Evolutionary conservation across 2,329 filamentous ascomycete species (phyloP).

Genomic region (Fusarium napiforme): DNA sequence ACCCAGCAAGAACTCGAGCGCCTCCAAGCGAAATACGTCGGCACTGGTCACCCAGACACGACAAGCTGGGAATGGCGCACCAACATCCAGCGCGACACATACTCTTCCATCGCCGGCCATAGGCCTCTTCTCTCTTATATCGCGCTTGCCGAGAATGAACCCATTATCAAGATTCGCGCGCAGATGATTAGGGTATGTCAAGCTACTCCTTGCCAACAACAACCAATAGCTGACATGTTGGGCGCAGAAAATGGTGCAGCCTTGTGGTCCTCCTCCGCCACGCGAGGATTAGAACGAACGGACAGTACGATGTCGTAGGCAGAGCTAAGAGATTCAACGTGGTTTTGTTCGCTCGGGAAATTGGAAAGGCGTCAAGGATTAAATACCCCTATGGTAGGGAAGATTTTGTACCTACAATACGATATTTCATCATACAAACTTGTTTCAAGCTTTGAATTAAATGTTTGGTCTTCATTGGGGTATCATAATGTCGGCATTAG

Average conservation of each 20-base stretch:
- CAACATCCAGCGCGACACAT: conserved; percentile 94
- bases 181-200: conserved; percentile 77
- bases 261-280: conserved; percentile 66
- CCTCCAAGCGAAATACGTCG: conserved; percentile 94
- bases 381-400: conserved; percentile 40
- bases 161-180: conserved; percentile 80
- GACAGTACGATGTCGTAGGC: neutral
- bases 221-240: neutral
- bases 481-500: conserved; percentile 32
- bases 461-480: conserved; percentile 17
- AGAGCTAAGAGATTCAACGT: neutral
- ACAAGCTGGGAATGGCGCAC: conserved; percentile 97
- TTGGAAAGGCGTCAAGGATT: conserved; percentile 38
- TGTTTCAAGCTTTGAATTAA: neutral
- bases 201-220: neutral
- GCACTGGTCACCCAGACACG: conserved; percentile 95
- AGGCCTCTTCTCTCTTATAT: conserved; percentile 89
- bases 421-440: neutral
- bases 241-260: conserved; percentile 73
- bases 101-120: conserved; percentile 89
- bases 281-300: conserved; percentile 59
- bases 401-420: conserved; percentile 8
- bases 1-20: conserved; percentile 97
- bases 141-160: conserved; percentile 87
- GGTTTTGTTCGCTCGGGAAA: conserved; percentile 9